These are phyloP conservation scores for Rhodotorula mucilaginosa DNA, from an alignment of 1,284 basidiomycete genomes.

Conservation along the genomic window DNA sequence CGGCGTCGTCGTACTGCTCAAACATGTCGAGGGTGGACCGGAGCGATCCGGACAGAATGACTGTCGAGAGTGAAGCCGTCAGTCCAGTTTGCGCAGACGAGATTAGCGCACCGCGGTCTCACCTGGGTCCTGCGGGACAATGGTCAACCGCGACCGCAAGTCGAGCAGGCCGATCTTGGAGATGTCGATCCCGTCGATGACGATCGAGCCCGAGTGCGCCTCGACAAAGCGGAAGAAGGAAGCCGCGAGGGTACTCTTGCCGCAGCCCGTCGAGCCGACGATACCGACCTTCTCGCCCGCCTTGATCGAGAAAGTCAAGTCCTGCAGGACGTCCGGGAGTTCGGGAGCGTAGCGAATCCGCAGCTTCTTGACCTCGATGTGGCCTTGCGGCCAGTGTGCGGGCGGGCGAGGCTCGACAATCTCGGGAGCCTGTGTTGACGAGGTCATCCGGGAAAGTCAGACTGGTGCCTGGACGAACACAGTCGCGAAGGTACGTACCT, in stretches of 20 bases:
- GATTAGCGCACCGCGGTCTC: not conserved
- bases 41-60: slow-evolving; percentile 78
- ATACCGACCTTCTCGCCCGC: slow-evolving; percentile 81
- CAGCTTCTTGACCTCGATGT: slow-evolving; percentile 63
- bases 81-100: not conserved
- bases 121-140: slow-evolving; percentile 78
- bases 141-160: slow-evolving; percentile 71
- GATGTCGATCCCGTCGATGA: slow-evolving; percentile 85
- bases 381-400: slow-evolving; percentile 64
- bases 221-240: slow-evolving; percentile 96
- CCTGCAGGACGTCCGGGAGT: slow-evolving; percentile 68
- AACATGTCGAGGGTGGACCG: slow-evolving; percentile 88
- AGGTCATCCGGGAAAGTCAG: not conserved
- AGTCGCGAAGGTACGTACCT: slow-evolving; percentile 26
- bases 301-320: slow-evolving; percentile 61
- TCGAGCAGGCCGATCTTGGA: slow-evolving; percentile 81
- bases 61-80: not conserved
- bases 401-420: slow-evolving; percentile 71
- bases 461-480: not conserved
- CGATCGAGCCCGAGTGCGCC: slow-evolving; percentile 73
- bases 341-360: slow-evolving; percentile 68
- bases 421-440: slow-evolving; percentile 23
- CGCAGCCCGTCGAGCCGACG: slow-evolving; percentile 62
- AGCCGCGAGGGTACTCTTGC: slow-evolving; percentile 84
- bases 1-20: slow-evolving; percentile 76